phyloP scores from a whole-genome alignment of 164 flowering plant species.

The Cinnamomum chago region DNA sequence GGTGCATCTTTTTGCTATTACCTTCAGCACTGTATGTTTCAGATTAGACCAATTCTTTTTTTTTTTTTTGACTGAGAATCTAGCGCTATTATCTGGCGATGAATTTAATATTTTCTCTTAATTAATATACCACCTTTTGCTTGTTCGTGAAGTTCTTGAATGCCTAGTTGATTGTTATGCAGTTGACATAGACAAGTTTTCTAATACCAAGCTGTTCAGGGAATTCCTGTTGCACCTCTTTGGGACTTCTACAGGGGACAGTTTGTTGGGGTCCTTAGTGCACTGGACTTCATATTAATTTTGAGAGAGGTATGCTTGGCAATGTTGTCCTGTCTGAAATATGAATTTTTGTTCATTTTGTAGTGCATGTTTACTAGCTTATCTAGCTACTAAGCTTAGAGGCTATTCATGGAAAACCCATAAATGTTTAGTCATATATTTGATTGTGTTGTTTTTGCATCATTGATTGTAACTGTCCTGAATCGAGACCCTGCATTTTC shows the following conservation, averaged over 20 bases:
- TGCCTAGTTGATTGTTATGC: conserved; percentile 13
- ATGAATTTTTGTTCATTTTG: too few species aligned
- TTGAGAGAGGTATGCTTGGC: conserved; percentile 68
- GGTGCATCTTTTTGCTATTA: too few species aligned
- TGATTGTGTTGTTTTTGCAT: too few species aligned
- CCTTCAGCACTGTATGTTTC: too few species aligned
- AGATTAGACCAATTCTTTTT: too few species aligned
- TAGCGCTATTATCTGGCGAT: too few species aligned
- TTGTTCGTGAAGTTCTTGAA: conserved; percentile 3
- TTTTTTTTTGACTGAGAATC: not conserved
- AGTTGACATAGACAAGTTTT: conserved; percentile 15
- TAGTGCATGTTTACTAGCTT: too few species aligned
- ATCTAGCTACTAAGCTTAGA: too few species aligned
- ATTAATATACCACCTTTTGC: not conserved
- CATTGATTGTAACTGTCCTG: too few species aligned
- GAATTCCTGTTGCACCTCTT: conserved; percentile 80
- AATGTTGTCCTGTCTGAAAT: not conserved
- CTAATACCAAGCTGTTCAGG: conserved; percentile 49
- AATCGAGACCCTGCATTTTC: too few species aligned
- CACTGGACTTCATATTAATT: conserved; percentile 78
- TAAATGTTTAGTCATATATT: too few species aligned
- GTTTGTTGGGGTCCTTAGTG: conserved; percentile 87
- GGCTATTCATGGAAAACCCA: too few species aligned
- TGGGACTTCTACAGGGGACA: conserved; percentile 75
- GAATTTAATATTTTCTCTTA: not conserved